Base-by-base conservation (phyloP, 2,329 filamentous ascomycete species). In the Magnaporthiopsis incrustans region DNA sequence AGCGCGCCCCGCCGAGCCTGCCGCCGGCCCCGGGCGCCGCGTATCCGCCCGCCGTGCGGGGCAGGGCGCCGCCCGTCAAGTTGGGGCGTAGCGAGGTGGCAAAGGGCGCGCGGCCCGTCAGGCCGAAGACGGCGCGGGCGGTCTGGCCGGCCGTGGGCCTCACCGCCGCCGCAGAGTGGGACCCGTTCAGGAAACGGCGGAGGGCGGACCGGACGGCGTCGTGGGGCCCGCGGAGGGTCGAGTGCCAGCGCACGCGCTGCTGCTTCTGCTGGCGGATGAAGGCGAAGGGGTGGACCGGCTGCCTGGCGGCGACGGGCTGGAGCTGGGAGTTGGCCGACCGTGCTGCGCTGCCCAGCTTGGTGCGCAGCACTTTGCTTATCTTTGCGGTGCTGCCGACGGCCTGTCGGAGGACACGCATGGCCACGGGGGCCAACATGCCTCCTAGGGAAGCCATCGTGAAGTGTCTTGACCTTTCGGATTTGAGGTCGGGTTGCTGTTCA, bases 11-110 rank as follows among this genome's bases (percentile, higher is more conserved):
- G 68, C 90, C 87, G 56, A 63, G 26, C 56, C 57, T 57, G 6
- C 60, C 44, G 65, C 88, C 89, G 61, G 87, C 85, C 35, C 91
- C 91, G 64, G 83, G 77, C 56, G 91, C 78, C 67, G 82, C 82
- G 73, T 99, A 99, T n/a, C 95, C 95, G 68, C 94, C 92, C 10
- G 93, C 91, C 56, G 91, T 91, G 64, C 94, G 87, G 44, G 91
- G 88, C 59, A 97, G 79, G 30, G 91, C 88, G 57, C 94, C 93
- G 60, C 92, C 94, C 0, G 93, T 97, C 68, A 98, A 79, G 73
- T 97, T 98, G 2, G 95, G 95, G 50, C 95, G 89, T 50, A 99
- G 85, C 1, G 93, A 89, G 62, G 88, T 92, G 4, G 92, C 90
- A 74, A 98, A 98, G 0, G 94, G 94, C 35, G 92, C 88, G 62